These are phyloP conservation scores for Phanerochaete sordida DNA, from an alignment of 768 basidiomycete species.

Conservation along the genomic window DNA sequence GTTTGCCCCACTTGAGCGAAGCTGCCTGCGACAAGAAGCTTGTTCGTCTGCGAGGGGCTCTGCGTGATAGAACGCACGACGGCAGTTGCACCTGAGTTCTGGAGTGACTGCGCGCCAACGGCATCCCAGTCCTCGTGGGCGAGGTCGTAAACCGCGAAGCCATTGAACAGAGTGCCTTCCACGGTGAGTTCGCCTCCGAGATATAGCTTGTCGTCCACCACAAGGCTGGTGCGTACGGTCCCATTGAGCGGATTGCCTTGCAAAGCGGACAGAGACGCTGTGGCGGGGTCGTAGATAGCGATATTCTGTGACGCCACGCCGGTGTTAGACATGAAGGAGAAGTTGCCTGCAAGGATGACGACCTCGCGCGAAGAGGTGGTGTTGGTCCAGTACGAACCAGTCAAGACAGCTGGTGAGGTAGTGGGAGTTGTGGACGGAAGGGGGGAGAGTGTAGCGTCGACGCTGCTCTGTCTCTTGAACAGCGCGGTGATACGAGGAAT, in stretches of 20 bases:
- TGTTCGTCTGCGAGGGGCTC: constrained; percentile 54
- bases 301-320: constrained; percentile 48
- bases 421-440: constrained; percentile 56
- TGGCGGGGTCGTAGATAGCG: constrained; percentile 64
- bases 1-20: constrained; percentile 78
- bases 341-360: constrained; percentile 88
- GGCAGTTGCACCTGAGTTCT: constrained; percentile 49
- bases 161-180: constrained; percentile 51
- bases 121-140: constrained; percentile 57
- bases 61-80: constrained; percentile 70
- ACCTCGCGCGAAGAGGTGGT: constrained; percentile 59
- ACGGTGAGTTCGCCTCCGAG: constrained; percentile 84
- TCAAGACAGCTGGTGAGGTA: constrained; percentile 76
- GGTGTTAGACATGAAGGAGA: constrained; percentile 51
- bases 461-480: constrained; percentile 50
- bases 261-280: constrained; percentile 49
- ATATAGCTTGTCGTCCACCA: constrained; percentile 67
- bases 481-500: constrained; percentile 41
- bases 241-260: constrained; percentile 66
- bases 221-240: constrained; percentile 70
- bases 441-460: constrained; percentile 36
- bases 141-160: constrained; percentile 82
- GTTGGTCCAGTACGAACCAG: constrained; percentile 91
- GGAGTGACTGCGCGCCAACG: constrained; percentile 55
- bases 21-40: constrained; percentile 82